Evolutionary conservation across 257 asterid species (phyloP), one percentile per base, ranked within the genome.

Genomic region (Agastache rugosa): DNA sequence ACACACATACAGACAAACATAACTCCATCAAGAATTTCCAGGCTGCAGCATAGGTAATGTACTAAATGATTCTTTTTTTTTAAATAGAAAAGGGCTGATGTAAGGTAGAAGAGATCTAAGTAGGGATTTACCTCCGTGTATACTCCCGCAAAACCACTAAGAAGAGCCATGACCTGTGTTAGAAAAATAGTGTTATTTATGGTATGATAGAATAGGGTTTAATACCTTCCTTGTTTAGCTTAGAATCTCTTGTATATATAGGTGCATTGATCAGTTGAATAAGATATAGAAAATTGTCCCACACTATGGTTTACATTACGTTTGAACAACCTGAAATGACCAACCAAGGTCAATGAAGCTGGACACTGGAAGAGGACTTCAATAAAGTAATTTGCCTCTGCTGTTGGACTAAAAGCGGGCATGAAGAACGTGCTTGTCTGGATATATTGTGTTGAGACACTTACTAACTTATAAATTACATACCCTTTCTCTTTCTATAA

Each of bases 141-240:
- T 63, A 95, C 99, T 84, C 99, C 99, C 77, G 98, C 99, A 87
- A 95, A 95, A 78, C 99, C 99, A 84, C 99, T 95, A 68, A 95
- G 95, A 87, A 92, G 96, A 73, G 99, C 99, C 99, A 95, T 95
- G 63, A 89, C 70, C n/a, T n/a, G n/a, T n/a, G n/a, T n/a, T n/a
- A n/a, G n/a, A n/a, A n/a, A n/a, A n/a, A n/a, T n/a, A n/a, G n/a
- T n/a, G n/a, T n/a, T n/a, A n/a, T n/a, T n/a, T n/a, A n/a, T n/a
- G n/a, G n/a, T n/a, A n/a, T n/a, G n/a, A n/a, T n/a, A n/a, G n/a
- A n/a, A n/a, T n/a, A n/a, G n/a, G n/a, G n/a, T n/a, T n/a, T n/a
- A n/a, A n/a, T n/a, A n/a, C n/a, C n/a, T n/a, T n/a, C n/a, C n/a
- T n/a, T n/a, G n/a, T n/a, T n/a, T n/a, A n/a, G n/a, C n/a, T n/a